A percentile compares a stretch with the other conserved stretches of the same genome.
Evolutionary conservation across 768 basidiomycete species (phyloP).

Genomic region (Gautieria morchelliformis): DNA sequence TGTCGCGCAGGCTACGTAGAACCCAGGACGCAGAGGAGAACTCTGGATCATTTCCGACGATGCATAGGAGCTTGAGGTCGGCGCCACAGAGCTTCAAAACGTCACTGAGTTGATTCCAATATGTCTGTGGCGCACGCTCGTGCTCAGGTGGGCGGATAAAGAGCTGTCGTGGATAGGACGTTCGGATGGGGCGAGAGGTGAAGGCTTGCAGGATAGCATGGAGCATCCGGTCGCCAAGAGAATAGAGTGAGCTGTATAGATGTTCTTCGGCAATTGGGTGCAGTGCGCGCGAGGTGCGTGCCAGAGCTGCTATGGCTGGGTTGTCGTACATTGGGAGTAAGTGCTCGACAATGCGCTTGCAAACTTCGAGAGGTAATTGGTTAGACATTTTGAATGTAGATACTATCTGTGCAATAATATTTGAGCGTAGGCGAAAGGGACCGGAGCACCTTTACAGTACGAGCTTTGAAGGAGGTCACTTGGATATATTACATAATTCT

Average conservation of each 20-base stretch:
- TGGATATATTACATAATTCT: too few species aligned
- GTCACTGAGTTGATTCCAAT: not conserved
- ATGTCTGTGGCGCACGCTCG: not conserved
- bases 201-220: not conserved
- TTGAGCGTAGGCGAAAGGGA: too few species aligned
- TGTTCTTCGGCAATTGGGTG: slow-evolving; percentile 1
- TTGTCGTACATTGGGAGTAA: not conserved
- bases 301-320: not conserved
- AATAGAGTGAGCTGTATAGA: not conserved
- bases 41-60: not conserved
- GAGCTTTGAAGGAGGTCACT: too few species aligned
- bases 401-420: not conserved
- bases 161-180: not conserved
- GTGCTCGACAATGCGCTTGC: slow-evolving; percentile 2
- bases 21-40: not conserved
- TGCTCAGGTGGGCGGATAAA: not conserved
- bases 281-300: not conserved
- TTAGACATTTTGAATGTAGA: not conserved
- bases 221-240: not conserved
- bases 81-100: not conserved
- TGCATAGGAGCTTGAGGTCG: not conserved
- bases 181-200: not conserved
- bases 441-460: too few species aligned
- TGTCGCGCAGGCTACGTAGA: not conserved
- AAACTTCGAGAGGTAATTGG: not conserved